Conservation (phyloP, 352 stramenopile genomes). For the Globisporangium yorkense region DNA sequence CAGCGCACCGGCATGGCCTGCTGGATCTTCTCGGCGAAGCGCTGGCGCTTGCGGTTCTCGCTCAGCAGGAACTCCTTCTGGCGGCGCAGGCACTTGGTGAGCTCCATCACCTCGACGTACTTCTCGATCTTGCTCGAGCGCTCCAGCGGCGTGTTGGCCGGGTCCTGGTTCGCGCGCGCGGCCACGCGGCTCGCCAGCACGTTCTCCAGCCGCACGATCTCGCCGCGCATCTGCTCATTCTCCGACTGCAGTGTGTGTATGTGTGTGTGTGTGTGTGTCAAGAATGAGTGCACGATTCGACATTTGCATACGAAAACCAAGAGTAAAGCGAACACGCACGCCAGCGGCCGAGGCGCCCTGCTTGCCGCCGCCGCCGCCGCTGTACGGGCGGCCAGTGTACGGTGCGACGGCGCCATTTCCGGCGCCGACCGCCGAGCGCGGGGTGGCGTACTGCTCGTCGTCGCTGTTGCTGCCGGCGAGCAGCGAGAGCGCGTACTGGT, state of each 20-base stretch:
- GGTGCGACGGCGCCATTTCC: conserved; percentile 14
- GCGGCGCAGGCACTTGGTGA: conserved; percentile 81
- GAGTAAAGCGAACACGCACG: conserved; percentile 21
- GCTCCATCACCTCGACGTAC: conserved; percentile 84
- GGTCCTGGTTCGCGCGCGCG: conserved; percentile 62
- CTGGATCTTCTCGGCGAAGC: conserved; percentile 84
- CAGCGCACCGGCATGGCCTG: conserved; percentile 68
- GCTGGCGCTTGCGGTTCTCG: conserved; percentile 82
- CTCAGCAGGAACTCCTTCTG: conserved; percentile 84
- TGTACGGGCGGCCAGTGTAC: conserved; percentile 51
- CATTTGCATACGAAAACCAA: neutral
- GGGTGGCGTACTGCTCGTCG: conserved; percentile 43
- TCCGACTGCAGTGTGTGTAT: conserved; percentile 30
- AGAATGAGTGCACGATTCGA: neutral
- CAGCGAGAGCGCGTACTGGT: conserved; percentile 48
- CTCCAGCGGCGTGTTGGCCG: conserved; percentile 61
- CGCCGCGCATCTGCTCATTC: conserved; percentile 71
- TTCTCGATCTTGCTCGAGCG: conserved; percentile 83
- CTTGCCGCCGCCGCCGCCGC: conserved; percentile 14
- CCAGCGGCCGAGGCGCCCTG: conserved; percentile 11
- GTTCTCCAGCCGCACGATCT: conserved; percentile 78
- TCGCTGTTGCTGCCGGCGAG: conserved; percentile 42
- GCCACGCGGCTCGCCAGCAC: conserved; percentile 66
- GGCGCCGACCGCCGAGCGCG: conserved; percentile 1
- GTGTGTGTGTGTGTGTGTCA: neutral